A percentile compares a stretch with the other conserved stretches of the same genome.
phyloP scores from a whole-genome alignment of 306 rosid genomes.

The Ormosia semicastrata region DNA sequence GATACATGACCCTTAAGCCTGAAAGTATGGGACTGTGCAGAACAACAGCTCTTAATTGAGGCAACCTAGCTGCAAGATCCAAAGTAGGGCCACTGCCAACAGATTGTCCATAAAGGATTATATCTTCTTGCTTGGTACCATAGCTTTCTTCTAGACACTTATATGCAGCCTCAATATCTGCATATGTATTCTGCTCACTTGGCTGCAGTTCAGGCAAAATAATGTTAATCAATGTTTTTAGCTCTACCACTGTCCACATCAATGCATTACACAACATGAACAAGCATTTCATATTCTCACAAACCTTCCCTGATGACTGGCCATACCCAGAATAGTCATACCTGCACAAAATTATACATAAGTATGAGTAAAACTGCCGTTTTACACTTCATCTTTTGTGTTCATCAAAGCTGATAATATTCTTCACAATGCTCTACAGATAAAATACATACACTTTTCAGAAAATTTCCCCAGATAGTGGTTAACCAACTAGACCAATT shows the following conservation, averaged over 20 bases:
- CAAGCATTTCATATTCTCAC: constrained; percentile 36
- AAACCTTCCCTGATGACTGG: constrained; percentile 86
- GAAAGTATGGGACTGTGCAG: constrained; percentile 84
- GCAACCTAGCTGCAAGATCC: constrained; percentile 72
- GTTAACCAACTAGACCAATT: not conserved
- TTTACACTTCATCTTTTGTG: not conserved
- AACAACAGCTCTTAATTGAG: constrained; percentile 70
- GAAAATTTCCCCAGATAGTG: not conserved
- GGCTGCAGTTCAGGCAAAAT: constrained; percentile 58
- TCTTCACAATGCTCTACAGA: not conserved
- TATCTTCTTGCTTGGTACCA: constrained; percentile 71
- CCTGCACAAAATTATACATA: constrained; percentile 45
- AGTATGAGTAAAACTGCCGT: not conserved
- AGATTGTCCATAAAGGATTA: constrained; percentile 74
- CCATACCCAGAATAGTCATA: constrained; percentile 88
- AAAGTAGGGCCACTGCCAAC: constrained; percentile 85
- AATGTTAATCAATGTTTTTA: constrained; percentile 30
- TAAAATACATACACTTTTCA: not conserved
- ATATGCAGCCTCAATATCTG: constrained; percentile 85
- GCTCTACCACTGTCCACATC: constrained; percentile 13
- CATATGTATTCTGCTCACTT: constrained; percentile 85
- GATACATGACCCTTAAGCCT: constrained; percentile 83
- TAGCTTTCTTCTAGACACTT: constrained; percentile 85
- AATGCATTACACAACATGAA: not conserved
- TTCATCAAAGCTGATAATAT: not conserved